These are phyloP conservation scores for Periglandula ipomoeae DNA, from an alignment of 2,329 filamentous ascomycete genomes.

Conservation along the genomic window DNA sequence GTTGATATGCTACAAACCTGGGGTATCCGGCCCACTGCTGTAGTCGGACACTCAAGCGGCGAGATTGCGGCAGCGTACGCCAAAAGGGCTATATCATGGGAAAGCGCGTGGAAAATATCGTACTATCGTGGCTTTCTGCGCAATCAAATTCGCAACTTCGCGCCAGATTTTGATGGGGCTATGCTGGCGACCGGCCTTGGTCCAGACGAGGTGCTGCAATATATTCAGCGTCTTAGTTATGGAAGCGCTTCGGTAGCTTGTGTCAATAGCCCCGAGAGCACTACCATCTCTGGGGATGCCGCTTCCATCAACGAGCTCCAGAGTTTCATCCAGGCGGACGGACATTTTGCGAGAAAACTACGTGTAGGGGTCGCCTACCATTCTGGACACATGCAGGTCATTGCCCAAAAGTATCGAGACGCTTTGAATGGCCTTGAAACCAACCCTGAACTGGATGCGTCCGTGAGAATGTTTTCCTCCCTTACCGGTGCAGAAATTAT, in stretches of 20 bases:
- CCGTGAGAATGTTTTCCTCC: neutral
- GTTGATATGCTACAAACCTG: constrained; percentile 34
- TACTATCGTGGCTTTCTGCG: constrained; percentile 44
- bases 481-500: neutral
- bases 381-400: constrained; percentile 12
- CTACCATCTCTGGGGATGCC: constrained; percentile 15
- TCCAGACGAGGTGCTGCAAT: too few species aligned
- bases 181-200: too few species aligned
- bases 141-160: too few species aligned
- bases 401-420: too few species aligned
- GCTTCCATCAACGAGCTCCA: constrained; percentile 9
- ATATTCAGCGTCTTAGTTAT: too few species aligned
- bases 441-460: too few species aligned
- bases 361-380: constrained; percentile 14
- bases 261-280: constrained; percentile 16
- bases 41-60: constrained; percentile 37
- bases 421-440: too few species aligned
- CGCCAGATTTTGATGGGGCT: too few species aligned
- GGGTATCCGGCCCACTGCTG: constrained; percentile 28
- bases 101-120: constrained; percentile 37
- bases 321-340: too few species aligned
- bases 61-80: constrained; percentile 40
- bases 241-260: too few species aligned
- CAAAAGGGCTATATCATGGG: constrained; percentile 32
- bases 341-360: too few species aligned